Evolutionary conservation across 768 basidiomycete genomes (phyloP).

Genomic region (Chiua virens): DNA sequence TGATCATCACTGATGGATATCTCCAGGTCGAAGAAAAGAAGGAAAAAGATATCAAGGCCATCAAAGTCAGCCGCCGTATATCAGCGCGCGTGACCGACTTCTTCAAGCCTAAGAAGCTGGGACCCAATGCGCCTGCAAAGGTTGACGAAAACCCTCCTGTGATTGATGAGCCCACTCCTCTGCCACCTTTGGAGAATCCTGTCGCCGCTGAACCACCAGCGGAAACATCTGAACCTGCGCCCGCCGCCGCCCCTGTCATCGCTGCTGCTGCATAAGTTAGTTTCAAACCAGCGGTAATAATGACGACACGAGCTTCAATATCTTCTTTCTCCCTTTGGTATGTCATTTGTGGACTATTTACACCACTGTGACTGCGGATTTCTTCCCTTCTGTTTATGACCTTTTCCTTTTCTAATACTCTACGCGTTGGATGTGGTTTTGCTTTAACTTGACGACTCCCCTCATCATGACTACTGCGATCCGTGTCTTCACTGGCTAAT

Average conservation of each 20-base stretch:
- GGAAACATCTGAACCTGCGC: conserved; percentile 38
- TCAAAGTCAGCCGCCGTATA: conserved; percentile 78
- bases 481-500: conserved; percentile 64
- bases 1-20: not conserved
- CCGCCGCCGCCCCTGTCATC: conserved; percentile 64
- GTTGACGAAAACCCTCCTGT: conserved; percentile 88
- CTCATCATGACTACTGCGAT: conserved; percentile 64
- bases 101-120: conserved; percentile 73
- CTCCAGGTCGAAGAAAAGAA: conserved; percentile 47
- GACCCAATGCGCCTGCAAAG: conserved; percentile 70
- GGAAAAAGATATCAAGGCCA: conserved; percentile 47
- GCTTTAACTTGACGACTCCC: conserved; percentile 55
- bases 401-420: conserved; percentile 36
- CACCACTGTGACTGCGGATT: conserved; percentile 39
- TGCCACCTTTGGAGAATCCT: conserved; percentile 84
- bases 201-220: conserved; percentile 41
- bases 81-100: conserved; percentile 81
- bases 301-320: conserved; percentile 45
- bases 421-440: conserved; percentile 62
- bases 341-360: conserved; percentile 38
- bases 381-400: conserved; percentile 36
- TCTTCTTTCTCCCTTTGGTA: conserved; percentile 34
- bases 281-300: conserved; percentile 23
- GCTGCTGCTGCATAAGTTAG: conserved; percentile 73
- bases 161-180: conserved; percentile 79